Base-by-base conservation (phyloP, 2,329 filamentous ascomycete genomes). In the Fusarium sororula region DNA sequence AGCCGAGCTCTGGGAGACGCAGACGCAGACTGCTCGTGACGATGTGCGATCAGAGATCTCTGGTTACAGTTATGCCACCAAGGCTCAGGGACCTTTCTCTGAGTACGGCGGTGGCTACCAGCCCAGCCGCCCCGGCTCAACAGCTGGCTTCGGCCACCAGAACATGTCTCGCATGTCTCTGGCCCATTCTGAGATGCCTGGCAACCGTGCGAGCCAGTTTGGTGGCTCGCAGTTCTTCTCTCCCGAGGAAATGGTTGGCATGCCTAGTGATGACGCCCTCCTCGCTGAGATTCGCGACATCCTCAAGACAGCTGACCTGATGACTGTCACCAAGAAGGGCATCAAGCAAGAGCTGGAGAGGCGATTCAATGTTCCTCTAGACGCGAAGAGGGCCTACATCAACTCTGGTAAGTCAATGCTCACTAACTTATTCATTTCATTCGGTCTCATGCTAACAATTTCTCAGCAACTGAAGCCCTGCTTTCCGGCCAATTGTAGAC, bases 301-400 rank as follows among this genome's bases (percentile, higher is more conserved):
- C 73, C 86, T 99, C 71, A 90, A 92, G 77, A 97, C 93, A 18
- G 95, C 95, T 5, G 96, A 99, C 84, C 85, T 99, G 80, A 99
- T 99, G 96, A 95, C 90, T 9, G 94, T 99, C 48, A 99, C 96
- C 75, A 99, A 99, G 91, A 99, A 99, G 90, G 94, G 93, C 78
- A 93, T 99, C 84, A 98, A 98, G 88, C 85, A 90, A 76, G 96
- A 99, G 85, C 85, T 99, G 66, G 96, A 99, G 87, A 90, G 91
- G 79, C 90, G 95, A 72, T 99, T 99, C 80, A 94, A 93, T 70
- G 91, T 97, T 72, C 90, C 91, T 67, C 88, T 99, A 67, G 95
- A 98, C 81, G 87, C 91, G 61, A 97, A 94, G 88, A 92, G 95
- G 83, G 91, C 94, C 66, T 99, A 98, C 83, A 98, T 99, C 81